Evolutionary conservation across 2,329 filamentous ascomycete genomes (phyloP).

Genomic region (Macrophomina pseudophaseolina): DNA sequence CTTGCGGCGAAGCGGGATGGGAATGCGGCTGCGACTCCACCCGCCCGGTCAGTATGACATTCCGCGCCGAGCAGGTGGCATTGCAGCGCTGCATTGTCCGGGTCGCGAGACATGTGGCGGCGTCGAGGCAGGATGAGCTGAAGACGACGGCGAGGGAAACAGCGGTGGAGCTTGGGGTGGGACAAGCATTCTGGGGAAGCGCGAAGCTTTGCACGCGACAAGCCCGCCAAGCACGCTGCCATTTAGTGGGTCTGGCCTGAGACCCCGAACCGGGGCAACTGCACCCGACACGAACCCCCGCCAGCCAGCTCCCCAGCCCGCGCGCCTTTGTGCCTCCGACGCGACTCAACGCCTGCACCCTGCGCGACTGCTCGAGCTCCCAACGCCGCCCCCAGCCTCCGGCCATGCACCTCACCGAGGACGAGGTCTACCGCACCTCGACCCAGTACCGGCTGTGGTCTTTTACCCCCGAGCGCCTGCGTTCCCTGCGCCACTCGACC

Average conservation of each 20-base stretch:
- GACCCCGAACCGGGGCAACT: not conserved
- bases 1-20: constrained; percentile 12
- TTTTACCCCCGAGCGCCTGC: constrained; percentile 76
- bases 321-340: not conserved
- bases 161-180: not conserved
- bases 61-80: not conserved
- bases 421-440: constrained; percentile 86
- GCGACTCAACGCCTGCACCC: constrained; percentile 14
- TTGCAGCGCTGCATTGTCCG: not conserved
- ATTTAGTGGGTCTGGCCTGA: not conserved
- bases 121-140: not conserved
- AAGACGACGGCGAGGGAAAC: not conserved
- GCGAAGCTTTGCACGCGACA: not conserved
- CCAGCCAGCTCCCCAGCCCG: not conserved
- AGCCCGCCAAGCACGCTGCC: constrained; percentile 11
- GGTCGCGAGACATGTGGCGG: not conserved
- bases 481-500: constrained; percentile 74
- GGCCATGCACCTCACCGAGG: constrained; percentile 71
- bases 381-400: not conserved
- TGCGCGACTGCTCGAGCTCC: not conserved
- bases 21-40: not conserved
- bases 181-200: constrained; percentile 3
- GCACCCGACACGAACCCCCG: not conserved
- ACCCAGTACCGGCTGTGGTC: constrained; percentile 94
- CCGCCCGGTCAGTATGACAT: not conserved